These are phyloP conservation scores for Protoeuglena noctilucae DNA, from an alignment of 139 green algal species.

Conservation along the genomic window DNA sequence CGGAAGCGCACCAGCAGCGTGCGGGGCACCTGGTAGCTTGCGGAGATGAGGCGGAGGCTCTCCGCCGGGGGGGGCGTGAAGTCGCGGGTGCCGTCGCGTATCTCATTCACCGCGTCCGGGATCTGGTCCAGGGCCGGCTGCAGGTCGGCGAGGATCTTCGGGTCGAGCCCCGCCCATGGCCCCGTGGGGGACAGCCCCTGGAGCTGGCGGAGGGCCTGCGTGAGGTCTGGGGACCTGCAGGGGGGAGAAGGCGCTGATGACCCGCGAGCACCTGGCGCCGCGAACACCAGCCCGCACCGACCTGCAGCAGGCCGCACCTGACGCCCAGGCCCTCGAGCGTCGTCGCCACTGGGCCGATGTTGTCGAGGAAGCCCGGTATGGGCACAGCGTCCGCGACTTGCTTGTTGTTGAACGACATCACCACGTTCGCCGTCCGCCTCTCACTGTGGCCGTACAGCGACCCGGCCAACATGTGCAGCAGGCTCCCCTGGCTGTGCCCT, in stretches of 20 bases:
- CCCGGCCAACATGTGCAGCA: slow-evolving; percentile 42
- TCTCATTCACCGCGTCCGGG: slow-evolving; percentile 9
- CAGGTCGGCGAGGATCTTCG: background rate
- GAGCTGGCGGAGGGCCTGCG: too few species aligned
- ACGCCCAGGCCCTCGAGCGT: too few species aligned
- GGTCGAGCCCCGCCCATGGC: background rate
- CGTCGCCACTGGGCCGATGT: slow-evolving; percentile 15
- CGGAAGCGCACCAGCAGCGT: slow-evolving; percentile 33
- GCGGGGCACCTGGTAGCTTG: slow-evolving; percentile 14
- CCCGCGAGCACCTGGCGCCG: too few species aligned
- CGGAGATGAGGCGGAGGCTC: slow-evolving; percentile 19
- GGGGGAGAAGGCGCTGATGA: too few species aligned
- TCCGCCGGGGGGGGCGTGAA: slow-evolving; percentile 32
- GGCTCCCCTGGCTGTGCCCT: slow-evolving; percentile 45
- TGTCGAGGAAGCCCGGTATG: slow-evolving; percentile 33
- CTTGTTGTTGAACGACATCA: slow-evolving; percentile 58
- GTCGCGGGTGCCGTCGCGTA: slow-evolving; percentile 24
- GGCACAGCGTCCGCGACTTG: slow-evolving; percentile 39
- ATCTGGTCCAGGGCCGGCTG: slow-evolving; percentile 9
- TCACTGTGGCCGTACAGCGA: slow-evolving; percentile 1
- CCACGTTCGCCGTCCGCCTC: slow-evolving; percentile 31
- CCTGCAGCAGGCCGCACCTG: too few species aligned
- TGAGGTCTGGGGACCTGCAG: too few species aligned
- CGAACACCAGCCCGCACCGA: too few species aligned
- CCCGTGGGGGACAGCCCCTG: too few species aligned